These are phyloP conservation scores for Canavalia gladiata DNA, from an alignment of 306 rosid genomes.

Conservation along the genomic window DNA sequence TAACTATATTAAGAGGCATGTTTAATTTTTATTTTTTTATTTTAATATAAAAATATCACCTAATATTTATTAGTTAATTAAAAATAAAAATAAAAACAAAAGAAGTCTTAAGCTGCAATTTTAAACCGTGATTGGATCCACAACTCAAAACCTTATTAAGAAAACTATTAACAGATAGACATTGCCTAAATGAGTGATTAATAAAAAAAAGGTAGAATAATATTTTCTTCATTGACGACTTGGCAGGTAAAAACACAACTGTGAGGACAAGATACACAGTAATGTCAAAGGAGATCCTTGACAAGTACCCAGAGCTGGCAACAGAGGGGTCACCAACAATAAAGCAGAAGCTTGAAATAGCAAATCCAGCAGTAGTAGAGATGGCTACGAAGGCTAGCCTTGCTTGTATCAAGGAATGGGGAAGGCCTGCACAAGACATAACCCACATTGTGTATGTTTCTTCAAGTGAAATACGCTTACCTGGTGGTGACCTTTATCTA, in stretches of 20 bases:
- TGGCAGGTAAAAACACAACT: conserved; percentile 88
- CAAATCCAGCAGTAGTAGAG: conserved; percentile 89
- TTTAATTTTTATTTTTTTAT: too few species aligned
- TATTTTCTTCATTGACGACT: not conserved
- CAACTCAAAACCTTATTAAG: too few species aligned
- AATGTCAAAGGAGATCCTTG: conserved; percentile 96
- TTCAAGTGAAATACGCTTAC: conserved; percentile 87
- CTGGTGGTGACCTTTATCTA: conserved; percentile 91
- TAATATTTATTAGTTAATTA: too few species aligned
- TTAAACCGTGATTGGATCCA: too few species aligned
- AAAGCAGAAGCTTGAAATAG: conserved; percentile 82
- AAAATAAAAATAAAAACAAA: too few species aligned
- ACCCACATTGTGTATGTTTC: conserved; percentile 92
- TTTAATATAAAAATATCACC: too few species aligned
- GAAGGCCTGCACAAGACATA: conserved; percentile 76
- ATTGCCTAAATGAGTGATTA: too few species aligned
- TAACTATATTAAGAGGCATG: too few species aligned
- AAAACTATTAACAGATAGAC: too few species aligned
- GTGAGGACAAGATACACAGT: conserved; percentile 98
- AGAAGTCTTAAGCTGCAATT: too few species aligned
- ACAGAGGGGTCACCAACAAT: conserved; percentile 91
- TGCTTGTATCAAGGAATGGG: conserved; percentile 92
- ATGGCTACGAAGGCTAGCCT: conserved; percentile 86
- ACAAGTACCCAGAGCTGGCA: conserved; percentile 82
- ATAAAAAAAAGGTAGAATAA: not conserved